Evolutionary conservation across 768 basidiomycete genomes (phyloP).

Genomic region (Butyriboletus loyo): DNA sequence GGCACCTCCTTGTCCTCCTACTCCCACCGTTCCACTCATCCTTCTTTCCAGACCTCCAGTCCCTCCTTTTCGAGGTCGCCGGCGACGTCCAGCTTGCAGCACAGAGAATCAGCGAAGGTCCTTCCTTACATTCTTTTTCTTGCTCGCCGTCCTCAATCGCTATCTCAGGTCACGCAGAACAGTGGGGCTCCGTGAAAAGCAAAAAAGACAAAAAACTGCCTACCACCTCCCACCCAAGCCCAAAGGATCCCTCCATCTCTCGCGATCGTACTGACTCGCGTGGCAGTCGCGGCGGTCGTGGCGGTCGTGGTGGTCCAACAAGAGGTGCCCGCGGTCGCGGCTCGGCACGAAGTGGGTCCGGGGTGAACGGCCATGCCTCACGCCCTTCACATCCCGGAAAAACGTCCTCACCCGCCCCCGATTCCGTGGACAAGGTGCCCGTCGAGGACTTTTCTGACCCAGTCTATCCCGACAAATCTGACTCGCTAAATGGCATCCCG

Average conservation of each 20-base stretch:
- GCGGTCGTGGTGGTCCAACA: constrained; percentile 58
- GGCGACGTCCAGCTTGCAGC: constrained; percentile 72
- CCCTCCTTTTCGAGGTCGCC: constrained; percentile 60
- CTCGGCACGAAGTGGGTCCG: constrained; percentile 36
- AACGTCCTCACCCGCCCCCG: constrained; percentile 33
- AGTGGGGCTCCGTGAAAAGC: constrained; percentile 80
- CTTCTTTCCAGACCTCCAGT: constrained; percentile 53
- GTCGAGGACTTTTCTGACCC: constrained; percentile 22
- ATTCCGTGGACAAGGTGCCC: constrained; percentile 26
- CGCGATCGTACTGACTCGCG: constrained; percentile 43
- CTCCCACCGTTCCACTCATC: constrained; percentile 25
- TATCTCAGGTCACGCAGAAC: constrained; percentile 62
- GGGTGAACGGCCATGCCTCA: constrained; percentile 33
- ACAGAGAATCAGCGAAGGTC: constrained; percentile 75
- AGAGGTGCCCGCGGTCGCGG: constrained; percentile 42
- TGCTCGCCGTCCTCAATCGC: constrained; percentile 7
- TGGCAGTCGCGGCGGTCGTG: constrained; percentile 59
- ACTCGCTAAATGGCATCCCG: constrained; percentile 13
- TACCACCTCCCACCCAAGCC: constrained; percentile 35
- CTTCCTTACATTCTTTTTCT: background rate
- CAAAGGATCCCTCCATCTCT: constrained; percentile 44
- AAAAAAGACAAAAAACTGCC: constrained; percentile 83
- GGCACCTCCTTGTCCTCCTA: constrained; percentile 40
- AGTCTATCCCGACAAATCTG: constrained; percentile 11
- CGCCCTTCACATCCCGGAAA: constrained; percentile 25